A percentile compares a stretch with the other conserved stretches of the same genome.
Evolutionary conservation across 2,329 filamentous ascomycete genomes (phyloP).

Genomic region (Cordyceps cicadae): DNA sequence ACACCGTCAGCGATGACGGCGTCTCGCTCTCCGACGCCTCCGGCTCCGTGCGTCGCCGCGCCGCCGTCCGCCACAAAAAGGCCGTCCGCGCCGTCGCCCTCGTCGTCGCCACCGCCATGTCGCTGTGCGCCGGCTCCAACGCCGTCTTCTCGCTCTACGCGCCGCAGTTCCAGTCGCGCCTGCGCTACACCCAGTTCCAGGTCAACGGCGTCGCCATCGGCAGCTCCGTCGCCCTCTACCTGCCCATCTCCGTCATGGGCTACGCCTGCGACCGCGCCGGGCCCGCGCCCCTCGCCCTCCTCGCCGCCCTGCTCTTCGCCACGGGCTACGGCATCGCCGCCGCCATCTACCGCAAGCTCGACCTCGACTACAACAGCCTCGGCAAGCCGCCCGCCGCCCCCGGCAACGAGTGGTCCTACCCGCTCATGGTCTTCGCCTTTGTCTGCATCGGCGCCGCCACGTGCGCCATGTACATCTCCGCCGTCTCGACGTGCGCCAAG

Average conservation of each 20-base stretch:
- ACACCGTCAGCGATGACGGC: constrained; percentile 11
- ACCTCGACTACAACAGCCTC: constrained; percentile 37
- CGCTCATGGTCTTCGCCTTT: constrained; percentile 79
- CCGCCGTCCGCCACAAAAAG: constrained; percentile 21
- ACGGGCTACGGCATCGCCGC: constrained; percentile 78
- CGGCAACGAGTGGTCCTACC: constrained; percentile 57
- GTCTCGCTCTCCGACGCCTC: constrained; percentile 1
- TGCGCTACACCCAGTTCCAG: constrained; percentile 84
- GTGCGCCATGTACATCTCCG: constrained; percentile 78
- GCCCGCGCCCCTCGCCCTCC: constrained; percentile 65
- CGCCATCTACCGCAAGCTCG: constrained; percentile 54
- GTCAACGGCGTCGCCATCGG: constrained; percentile 86
- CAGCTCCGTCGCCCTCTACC: constrained; percentile 80
- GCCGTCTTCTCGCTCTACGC: constrained; percentile 92
- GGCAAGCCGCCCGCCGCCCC: constrained; percentile 28
- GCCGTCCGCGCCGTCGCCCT: constrained; percentile 42
- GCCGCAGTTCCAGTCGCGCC: constrained; percentile 74
- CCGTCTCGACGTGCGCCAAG: constrained; percentile 94
- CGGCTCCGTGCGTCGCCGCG: constrained; percentile 16
- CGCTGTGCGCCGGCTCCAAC: constrained; percentile 81
- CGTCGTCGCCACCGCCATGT: constrained; percentile 43
- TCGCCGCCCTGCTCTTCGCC: constrained; percentile 68
- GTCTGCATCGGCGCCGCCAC: constrained; percentile 75
- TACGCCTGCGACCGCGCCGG: constrained; percentile 87
- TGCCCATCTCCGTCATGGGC: constrained; percentile 83